A percentile compares a stretch with the other conserved stretches of the same genome.
Conservation (phyloP, 768 basidiomycete species). For the Lyophyllum decastes region DNA sequence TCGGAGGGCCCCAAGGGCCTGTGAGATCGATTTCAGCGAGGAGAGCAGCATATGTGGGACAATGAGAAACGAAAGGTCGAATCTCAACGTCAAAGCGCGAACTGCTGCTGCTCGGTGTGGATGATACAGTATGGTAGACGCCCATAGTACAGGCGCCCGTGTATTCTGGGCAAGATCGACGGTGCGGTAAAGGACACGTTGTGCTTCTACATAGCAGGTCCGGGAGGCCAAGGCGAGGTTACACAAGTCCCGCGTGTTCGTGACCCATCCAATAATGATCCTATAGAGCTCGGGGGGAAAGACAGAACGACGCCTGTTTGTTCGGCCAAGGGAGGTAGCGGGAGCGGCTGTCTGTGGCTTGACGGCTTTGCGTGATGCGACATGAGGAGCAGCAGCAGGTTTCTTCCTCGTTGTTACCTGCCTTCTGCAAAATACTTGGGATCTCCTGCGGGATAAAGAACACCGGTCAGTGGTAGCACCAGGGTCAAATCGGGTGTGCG, state of each 20-base stretch:
- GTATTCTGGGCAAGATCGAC: slow-evolving; percentile 18
- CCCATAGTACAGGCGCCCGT: slow-evolving; percentile 17
- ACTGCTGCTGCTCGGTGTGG: slow-evolving; percentile 13
- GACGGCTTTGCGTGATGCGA: neutral
- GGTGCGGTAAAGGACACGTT: slow-evolving; percentile 16
- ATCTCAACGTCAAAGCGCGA: slow-evolving; percentile 17
- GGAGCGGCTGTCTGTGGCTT: neutral
- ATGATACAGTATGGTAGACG: slow-evolving; percentile 14
- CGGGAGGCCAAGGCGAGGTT: slow-evolving; percentile 17
- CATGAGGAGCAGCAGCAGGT: neutral
- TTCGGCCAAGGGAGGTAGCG: neutral
- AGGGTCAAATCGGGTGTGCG: neutral
- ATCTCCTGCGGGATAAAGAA: neutral
- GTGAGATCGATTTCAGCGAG: slow-evolving; percentile 16
- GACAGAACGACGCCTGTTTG: neutral
- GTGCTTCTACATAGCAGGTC: slow-evolving; percentile 18
- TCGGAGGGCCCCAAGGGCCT: slow-evolving; percentile 14
- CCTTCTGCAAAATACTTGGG: neutral
- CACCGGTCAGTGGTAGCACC: neutral
- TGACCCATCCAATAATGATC: slow-evolving; percentile 16
- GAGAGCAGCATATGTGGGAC: slow-evolving; percentile 18
- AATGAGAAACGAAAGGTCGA: slow-evolving; percentile 21
- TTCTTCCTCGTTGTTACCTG: neutral
- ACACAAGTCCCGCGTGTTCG: slow-evolving; percentile 15
- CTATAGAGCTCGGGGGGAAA: slow-evolving; percentile 18